Evolutionary conservation across 1,284 basidiomycete genomes (phyloP).

Genomic region (Irpex rosettiformis): DNA sequence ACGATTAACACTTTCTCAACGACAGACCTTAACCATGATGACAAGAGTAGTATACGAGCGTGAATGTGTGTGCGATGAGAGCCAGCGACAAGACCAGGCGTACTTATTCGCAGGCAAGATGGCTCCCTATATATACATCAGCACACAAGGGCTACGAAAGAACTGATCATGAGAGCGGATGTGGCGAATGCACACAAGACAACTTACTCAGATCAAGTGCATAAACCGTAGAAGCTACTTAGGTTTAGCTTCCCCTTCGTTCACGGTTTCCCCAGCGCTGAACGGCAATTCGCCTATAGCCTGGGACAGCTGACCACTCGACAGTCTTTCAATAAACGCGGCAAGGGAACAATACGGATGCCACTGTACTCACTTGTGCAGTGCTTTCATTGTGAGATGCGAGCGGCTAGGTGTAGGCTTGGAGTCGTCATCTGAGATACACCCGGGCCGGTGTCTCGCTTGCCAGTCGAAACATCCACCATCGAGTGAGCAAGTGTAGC

Average conservation of each 20-base stretch:
- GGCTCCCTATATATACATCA: slow-evolving; percentile 9
- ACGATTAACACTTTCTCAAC: neutral
- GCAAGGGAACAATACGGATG: neutral
- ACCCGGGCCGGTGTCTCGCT: too few species aligned
- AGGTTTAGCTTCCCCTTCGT: neutral
- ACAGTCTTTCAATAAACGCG: neutral
- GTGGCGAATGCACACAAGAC: slow-evolving; percentile 3
- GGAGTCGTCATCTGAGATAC: neutral
- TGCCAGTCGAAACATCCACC: too few species aligned
- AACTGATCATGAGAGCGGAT: slow-evolving; percentile 13
- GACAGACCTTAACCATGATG: slow-evolving; percentile 10
- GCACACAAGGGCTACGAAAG: neutral
- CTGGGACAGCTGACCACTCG: neutral
- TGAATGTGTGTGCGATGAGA: neutral
- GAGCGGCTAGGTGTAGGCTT: neutral
- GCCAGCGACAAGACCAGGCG: neutral
- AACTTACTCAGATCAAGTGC: neutral
- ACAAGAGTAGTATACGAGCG: neutral
- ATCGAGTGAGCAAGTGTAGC: too few species aligned
- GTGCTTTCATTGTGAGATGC: neutral
- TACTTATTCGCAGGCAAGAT: neutral
- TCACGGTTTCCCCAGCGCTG: neutral
- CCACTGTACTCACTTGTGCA: neutral
- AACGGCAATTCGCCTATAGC: neutral
- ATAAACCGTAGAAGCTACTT: slow-evolving; percentile 1